Percentiles rank a stretch among this genome's conserved stretches.
Evolutionary conservation across 129 eudicot genomes (phyloP).

Genomic region (Dittrichia graveolens): DNA sequence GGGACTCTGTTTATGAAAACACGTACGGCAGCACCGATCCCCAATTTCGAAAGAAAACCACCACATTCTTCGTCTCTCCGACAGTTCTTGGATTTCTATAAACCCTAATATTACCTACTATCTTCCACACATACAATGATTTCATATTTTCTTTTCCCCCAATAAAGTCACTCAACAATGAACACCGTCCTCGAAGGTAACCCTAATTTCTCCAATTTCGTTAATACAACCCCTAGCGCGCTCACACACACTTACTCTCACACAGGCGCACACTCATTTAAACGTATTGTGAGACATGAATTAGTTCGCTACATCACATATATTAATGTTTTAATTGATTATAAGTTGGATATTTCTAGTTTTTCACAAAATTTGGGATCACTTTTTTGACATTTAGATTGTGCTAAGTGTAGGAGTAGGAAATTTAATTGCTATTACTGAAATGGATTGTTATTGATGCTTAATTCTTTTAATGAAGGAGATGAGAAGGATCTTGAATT

Average conservation of each 20-base stretch:
- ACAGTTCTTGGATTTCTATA: neutral
- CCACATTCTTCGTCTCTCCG: conserved; percentile 31
- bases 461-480: conserved; percentile 20
- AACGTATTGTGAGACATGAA: neutral
- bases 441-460: conserved; percentile 10
- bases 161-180: conserved; percentile 29
- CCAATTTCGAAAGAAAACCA: conserved; percentile 21
- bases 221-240: neutral
- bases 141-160: neutral
- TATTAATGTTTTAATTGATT: neutral
- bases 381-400: neutral
- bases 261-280: neutral
- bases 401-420: neutral
- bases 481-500: conserved; percentile 54
- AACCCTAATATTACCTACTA: conserved; percentile 29
- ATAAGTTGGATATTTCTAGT: neutral
- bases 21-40: conserved; percentile 14
- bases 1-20: conserved; percentile 14
- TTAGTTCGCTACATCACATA: neutral
- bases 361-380: neutral
- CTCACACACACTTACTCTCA: neutral
- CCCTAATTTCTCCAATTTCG: conserved; percentile 28
- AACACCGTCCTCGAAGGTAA: conserved; percentile 48
- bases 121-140: conserved; percentile 18
- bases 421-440: conserved; percentile 14